Evolutionary conservation across 345 rosid genomes (phyloP).

Genomic region (Psidium guajava): DNA sequence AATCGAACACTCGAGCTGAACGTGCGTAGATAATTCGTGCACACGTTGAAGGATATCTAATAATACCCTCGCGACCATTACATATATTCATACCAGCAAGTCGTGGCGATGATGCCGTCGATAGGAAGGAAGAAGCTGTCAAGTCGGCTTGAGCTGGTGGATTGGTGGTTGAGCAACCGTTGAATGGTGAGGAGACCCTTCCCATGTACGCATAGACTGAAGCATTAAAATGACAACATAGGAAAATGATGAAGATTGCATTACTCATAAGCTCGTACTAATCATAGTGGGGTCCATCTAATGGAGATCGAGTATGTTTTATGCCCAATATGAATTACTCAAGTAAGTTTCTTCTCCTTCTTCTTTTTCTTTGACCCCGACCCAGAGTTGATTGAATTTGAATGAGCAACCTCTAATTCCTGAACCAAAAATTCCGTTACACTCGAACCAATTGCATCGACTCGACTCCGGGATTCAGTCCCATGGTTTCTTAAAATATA

Average conservation of each 20-base stretch:
- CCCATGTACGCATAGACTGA: neutral
- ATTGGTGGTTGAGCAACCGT: neutral
- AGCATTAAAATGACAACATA: neutral
- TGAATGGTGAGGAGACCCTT: neutral
- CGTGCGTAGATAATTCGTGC: no score
- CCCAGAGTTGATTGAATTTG: neutral
- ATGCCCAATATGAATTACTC: neutral
- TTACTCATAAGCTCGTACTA: neutral
- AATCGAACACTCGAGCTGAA: no score
- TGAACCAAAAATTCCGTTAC: neutral
- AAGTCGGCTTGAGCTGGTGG: neutral
- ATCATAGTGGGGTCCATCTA: neutral
- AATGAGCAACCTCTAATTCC: no score
- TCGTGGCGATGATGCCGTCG: neutral
- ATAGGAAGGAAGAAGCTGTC: neutral
- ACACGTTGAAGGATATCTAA: neutral
- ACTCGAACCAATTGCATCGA: neutral
- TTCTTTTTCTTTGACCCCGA: neutral
- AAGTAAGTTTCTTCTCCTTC: neutral
- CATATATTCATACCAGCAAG: neutral
- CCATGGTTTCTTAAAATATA: neutral
- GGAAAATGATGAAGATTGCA: neutral
- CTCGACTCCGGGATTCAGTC: neutral
- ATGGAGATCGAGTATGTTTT: neutral
- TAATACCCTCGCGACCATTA: neutral